These are phyloP conservation scores for Colletotrichum sp. DNA, from an alignment of 2,329 filamentous ascomycete genomes.

Conservation along the genomic window DNA sequence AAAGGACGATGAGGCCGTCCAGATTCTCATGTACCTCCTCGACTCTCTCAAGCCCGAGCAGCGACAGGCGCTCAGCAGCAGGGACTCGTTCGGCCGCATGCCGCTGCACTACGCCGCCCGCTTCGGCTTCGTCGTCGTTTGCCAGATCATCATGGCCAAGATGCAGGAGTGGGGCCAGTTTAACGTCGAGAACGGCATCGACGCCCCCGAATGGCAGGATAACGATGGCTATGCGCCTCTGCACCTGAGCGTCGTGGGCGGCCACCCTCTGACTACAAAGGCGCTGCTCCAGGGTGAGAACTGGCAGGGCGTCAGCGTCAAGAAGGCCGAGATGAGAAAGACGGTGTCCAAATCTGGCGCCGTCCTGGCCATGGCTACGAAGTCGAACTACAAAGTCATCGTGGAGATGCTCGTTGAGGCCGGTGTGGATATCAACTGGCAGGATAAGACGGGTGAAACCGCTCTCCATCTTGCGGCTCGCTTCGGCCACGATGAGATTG, in stretches of 20 bases:
- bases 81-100: constrained; percentile 81
- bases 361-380: constrained; percentile 86
- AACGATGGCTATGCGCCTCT: constrained; percentile 88
- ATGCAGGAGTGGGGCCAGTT: constrained; percentile 93
- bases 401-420: constrained; percentile 88
- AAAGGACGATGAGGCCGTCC: constrained; percentile 77
- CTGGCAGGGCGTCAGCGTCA: constrained; percentile 69
- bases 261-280: constrained; percentile 85
- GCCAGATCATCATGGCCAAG: constrained; percentile 82
- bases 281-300: constrained; percentile 81
- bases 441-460: constrained; percentile 88
- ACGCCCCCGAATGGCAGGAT: constrained; percentile 89
- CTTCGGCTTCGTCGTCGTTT: constrained; percentile 92
- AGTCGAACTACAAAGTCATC: constrained; percentile 84
- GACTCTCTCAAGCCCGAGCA: constrained; percentile 73
- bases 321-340: constrained; percentile 70
- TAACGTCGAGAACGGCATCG: constrained; percentile 83
- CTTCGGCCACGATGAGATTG: constrained; percentile 84
- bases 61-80: constrained; percentile 67
- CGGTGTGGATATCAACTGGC: constrained; percentile 92
- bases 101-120: constrained; percentile 94
- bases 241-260: constrained; percentile 90
- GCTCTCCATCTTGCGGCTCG: constrained; percentile 91
- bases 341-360: constrained; percentile 82
- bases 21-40: constrained; percentile 67